Base-by-base conservation (phyloP, 805 yeast genomes). In the Komagataella kurtzmanii region DNA sequence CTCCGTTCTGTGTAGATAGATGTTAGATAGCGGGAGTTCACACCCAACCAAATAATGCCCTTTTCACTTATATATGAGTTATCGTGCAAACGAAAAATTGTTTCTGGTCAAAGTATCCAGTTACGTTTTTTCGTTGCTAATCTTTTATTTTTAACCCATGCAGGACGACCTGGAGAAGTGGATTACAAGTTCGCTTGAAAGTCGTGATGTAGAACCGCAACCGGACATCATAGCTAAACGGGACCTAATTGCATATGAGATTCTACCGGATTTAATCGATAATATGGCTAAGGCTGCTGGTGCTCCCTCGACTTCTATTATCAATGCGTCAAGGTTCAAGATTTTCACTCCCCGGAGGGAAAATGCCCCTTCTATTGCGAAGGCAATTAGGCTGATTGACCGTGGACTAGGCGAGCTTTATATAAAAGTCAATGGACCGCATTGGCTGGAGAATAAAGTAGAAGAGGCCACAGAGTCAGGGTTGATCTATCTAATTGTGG, bases 391-490 rank as follows among this genome's bases (percentile, higher is more conserved):
- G 3, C 45, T 65, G 5, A 24, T 67, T 1, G 65, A 62, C 46
- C 48, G 19, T 4, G 65, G 64, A 46, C 52, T 67, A 12, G 68
- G 67, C 3, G 24, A 45, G 1, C 52, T 50, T 1, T 66, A 67
- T 52, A 30, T 48, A 1, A 50, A 49, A 3, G 55, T 63, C 17
- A 60, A 65, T 18, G 79, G 77, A 2, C 47, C 10, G n/a, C 56
- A 60, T 8, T 78, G 76, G 80, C 65, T 65, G 57, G 55, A 30
- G 12, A 67, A 68, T 8, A 80, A 74, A 61, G 49, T 55, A 12
- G 64, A 56, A 45, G 83, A 78, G 54, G 71, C 78, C 73, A 54
- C 59, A 21, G 81, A 76, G 53, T 51, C 61, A 0, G 81, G 82
- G 0, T 60, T 79, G 54, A 62, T 75, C 0, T 76, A 75, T 53